These are phyloP conservation scores for Wickerhamomyces sp. DNA, from an alignment of 1,139 yeast genomes.

Conservation along the genomic window DNA sequence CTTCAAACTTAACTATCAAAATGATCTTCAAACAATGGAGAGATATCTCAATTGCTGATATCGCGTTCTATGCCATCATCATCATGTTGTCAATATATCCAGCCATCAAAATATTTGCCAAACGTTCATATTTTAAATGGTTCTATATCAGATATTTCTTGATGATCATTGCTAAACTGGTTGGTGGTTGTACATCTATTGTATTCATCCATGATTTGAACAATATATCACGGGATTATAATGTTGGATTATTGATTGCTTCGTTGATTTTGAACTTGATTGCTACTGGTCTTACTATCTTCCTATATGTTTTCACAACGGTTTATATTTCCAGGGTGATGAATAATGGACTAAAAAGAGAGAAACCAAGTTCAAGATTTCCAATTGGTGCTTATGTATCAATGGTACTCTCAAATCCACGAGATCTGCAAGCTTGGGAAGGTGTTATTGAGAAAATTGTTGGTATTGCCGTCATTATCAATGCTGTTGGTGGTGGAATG, in stretches of 20 bases:
- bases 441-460: slow-evolving; percentile 1
- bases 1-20: too few species aligned
- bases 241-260: slow-evolving; percentile 1
- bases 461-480: slow-evolving; percentile 1
- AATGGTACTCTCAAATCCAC: background rate
- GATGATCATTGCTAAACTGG: background rate
- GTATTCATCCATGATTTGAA: background rate
- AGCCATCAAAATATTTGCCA: background rate
- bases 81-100: background rate
- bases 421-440: slow-evolving; percentile 2
- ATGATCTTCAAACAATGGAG: background rate
- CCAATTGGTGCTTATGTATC: background rate
- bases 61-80: background rate
- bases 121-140: slow-evolving; percentile 1
- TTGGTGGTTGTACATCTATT: slow-evolving; percentile 1
- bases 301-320: background rate
- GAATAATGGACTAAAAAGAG: background rate
- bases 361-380: background rate
- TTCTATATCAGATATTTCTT: slow-evolving; percentile 4
- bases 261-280: background rate
- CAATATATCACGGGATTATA: background rate
- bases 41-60: slow-evolving; percentile 4
- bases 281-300: slow-evolving; percentile 1
- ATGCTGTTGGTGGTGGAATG: slow-evolving; percentile 2
- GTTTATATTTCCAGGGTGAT: background rate